Conservation (phyloP, 306 rosid genomes). For the Betula pendula region DNA sequence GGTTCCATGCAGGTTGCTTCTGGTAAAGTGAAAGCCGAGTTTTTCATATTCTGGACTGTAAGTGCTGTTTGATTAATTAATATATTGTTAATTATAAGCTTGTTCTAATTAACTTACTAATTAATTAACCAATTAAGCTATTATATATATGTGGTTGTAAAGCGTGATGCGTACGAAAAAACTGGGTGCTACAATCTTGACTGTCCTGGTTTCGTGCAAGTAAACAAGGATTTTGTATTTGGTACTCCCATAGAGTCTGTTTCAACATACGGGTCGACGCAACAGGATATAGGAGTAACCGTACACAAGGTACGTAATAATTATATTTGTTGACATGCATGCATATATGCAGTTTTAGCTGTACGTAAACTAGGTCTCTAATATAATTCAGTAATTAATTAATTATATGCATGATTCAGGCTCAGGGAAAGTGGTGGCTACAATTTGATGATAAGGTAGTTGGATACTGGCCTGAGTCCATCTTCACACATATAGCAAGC, state of each 20-base stretch:
- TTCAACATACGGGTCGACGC: constrained; percentile 17
- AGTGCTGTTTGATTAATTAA: too few species aligned
- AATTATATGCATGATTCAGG: too few species aligned
- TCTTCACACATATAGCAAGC: constrained; percentile 2
- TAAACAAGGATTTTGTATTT: neutral
- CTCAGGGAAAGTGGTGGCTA: constrained; percentile 35
- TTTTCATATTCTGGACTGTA: too few species aligned
- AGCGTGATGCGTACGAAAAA: neutral
- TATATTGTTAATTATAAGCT: too few species aligned
- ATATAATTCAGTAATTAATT: too few species aligned
- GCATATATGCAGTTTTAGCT: too few species aligned
- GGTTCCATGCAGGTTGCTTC: too few species aligned
- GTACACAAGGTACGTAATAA: constrained; percentile 27
- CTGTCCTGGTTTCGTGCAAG: neutral
- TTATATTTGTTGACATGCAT: too few species aligned
- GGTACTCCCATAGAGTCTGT: constrained; percentile 3
- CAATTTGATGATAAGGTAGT: neutral
- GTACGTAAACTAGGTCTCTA: too few species aligned
- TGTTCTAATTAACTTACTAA: too few species aligned
- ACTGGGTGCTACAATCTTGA: neutral
- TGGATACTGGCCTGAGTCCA: constrained; percentile 34
- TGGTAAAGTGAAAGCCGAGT: too few species aligned
- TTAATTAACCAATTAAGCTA: too few species aligned
- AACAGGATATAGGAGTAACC: neutral
- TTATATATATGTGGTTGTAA: neutral